A percentile compares a stretch with the other conserved stretches of the same genome.
Evolutionary conservation across 306 rosid genomes (phyloP).

Genomic region (Echinosophora koreensis): DNA sequence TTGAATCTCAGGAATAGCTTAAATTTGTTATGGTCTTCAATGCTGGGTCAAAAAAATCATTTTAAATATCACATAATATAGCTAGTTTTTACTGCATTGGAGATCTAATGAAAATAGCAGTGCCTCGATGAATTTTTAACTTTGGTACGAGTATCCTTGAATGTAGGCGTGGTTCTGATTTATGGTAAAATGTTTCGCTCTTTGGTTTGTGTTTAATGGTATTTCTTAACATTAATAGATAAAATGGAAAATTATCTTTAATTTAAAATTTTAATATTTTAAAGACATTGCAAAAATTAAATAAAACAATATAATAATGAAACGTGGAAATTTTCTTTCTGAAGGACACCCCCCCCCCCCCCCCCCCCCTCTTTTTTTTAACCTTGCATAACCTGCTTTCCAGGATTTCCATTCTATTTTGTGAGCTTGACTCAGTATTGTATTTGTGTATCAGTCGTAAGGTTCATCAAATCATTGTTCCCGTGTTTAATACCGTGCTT

Average conservation of each 20-base stretch:
- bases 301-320: background rate
- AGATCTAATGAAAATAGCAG: background rate
- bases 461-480: background rate
- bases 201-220: background rate
- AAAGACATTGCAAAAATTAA: background rate
- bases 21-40: constrained; percentile 1
- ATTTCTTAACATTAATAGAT: background rate
- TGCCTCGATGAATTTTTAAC: background rate
- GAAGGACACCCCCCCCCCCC: background rate
- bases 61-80: constrained; percentile 2
- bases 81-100: background rate
- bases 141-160: background rate
- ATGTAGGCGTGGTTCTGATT: background rate
- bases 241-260: background rate
- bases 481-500: background rate
- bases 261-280: background rate
- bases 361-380: background rate
- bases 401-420: background rate
- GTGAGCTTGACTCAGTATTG: background rate
- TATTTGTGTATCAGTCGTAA: background rate
- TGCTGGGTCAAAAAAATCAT: background rate
- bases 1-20: background rate
- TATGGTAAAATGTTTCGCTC: background rate
- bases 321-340: background rate
- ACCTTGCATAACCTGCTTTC: background rate